Percentiles rank a stretch among this genome's conserved stretches.
These are phyloP conservation scores for Xylaria polymorpha DNA, from an alignment of 2,329 filamentous ascomycete genomes.

Conservation along the genomic window DNA sequence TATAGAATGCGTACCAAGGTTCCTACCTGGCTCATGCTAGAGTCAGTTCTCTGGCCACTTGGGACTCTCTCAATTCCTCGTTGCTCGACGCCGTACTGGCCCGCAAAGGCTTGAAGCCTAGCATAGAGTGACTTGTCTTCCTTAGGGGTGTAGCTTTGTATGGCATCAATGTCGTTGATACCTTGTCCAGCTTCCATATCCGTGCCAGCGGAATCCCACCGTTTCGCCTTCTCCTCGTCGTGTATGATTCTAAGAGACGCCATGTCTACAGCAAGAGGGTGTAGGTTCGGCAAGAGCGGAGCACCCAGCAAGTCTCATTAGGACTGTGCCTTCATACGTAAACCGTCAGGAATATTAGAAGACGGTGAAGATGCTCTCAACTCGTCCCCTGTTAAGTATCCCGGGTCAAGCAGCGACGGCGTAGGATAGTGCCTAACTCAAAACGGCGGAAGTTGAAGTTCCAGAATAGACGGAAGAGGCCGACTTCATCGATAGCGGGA, in stretches of 20 bases:
- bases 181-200: conserved; percentile 42
- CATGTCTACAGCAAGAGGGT: conserved; percentile 32
- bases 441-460: conserved; percentile 12
- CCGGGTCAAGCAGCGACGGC: conserved; percentile 1
- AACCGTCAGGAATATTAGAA: not conserved
- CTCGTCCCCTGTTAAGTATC: conserved; percentile 9
- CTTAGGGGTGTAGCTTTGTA: conserved; percentile 26
- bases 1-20: conserved; percentile 69
- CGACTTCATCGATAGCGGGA: conserved; percentile 19
- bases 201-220: conserved; percentile 33
- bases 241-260: conserved; percentile 27
- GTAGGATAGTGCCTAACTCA: conserved; percentile 29
- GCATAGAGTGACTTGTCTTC: conserved; percentile 45
- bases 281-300: not conserved
- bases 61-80: conserved; percentile 81
- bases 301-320: too few relatives aligned
- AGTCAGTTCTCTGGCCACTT: conserved; percentile 74
- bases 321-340: not conserved
- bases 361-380: not conserved
- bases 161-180: conserved; percentile 39
- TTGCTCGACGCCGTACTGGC: conserved; percentile 75
- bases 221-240: conserved; percentile 34
- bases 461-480: conserved; percentile 22
- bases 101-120: conserved; percentile 69
- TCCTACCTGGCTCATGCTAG: conserved; percentile 72